phyloP scores from a whole-genome alignment of 2,329 filamentous ascomycete species.

The Sclerotinia trifoliorum region DNA sequence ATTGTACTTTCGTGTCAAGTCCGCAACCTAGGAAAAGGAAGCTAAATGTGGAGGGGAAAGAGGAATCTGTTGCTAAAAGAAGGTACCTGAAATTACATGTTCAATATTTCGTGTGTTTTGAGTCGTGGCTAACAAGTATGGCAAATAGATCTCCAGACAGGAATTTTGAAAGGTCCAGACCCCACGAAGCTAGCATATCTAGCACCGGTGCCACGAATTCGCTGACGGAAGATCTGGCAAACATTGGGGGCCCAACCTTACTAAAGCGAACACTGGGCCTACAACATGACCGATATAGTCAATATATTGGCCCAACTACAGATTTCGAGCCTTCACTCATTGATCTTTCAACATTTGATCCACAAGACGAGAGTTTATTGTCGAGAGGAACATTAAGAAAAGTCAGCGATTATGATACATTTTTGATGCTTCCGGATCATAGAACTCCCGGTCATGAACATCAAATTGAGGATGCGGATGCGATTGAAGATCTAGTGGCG shows the following conservation, averaged over 20 bases:
- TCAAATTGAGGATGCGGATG: slow-evolving; percentile 64
- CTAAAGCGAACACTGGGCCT: slow-evolving; percentile 71
- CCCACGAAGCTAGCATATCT: slow-evolving; percentile 58
- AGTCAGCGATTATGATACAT: slow-evolving; percentile 75
- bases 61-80: slow-evolving; percentile 63
- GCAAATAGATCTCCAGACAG: slow-evolving; percentile 55
- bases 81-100: slow-evolving; percentile 52
- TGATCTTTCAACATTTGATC: slow-evolving; percentile 76
- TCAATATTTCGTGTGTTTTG: not conserved
- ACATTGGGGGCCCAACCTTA: slow-evolving; percentile 64
- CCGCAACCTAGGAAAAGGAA: slow-evolving; percentile 79
- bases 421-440: slow-evolving; percentile 75
- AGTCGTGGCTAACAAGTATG: slow-evolving; percentile 27
- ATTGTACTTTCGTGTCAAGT: slow-evolving; percentile 76
- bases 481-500: slow-evolving; percentile 72
- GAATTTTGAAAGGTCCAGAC: slow-evolving; percentile 53
- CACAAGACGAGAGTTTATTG: slow-evolving; percentile 75
- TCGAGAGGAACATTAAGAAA: slow-evolving; percentile 68
- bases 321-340: slow-evolving; percentile 83
- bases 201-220: slow-evolving; percentile 62
- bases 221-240: slow-evolving; percentile 68
- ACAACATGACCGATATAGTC: slow-evolving; percentile 74
- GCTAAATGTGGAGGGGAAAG: slow-evolving; percentile 56
- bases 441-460: slow-evolving; percentile 71
- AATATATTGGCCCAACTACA: slow-evolving; percentile 80